A percentile compares a stretch with the other conserved stretches of the same genome.
Conservation (phyloP, 2,329 filamentous ascomycete genomes). For the Balansia obtecta region DNA sequence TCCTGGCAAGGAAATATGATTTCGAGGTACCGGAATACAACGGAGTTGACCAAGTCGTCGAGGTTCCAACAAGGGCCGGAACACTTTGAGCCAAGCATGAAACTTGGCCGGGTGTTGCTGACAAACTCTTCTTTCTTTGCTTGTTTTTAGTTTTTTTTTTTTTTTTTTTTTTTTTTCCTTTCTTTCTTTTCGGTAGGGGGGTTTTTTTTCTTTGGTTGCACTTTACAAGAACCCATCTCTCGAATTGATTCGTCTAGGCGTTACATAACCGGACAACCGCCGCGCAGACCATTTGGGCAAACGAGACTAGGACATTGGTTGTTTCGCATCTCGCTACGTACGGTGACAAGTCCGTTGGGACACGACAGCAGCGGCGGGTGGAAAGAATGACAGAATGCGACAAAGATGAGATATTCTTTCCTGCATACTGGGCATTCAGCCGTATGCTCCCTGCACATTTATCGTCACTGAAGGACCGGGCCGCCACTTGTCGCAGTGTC, state of each 20-base stretch:
- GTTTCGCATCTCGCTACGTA: conserved; percentile 34
- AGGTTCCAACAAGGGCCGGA: conserved; percentile 43
- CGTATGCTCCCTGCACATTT: conserved; percentile 49
- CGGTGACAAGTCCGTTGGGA: conserved; percentile 28
- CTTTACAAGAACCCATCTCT: background rate
- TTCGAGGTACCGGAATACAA: conserved; percentile 73
- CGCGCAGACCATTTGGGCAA: conserved; percentile 44
- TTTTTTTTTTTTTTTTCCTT: background rate
- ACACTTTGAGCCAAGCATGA: conserved; percentile 33
- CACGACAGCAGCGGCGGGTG: conserved; percentile 36
- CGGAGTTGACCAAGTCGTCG: conserved; percentile 80
- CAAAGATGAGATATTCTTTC: conserved; percentile 45
- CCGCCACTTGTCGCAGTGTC: conserved; percentile 1
- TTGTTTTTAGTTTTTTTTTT: background rate
- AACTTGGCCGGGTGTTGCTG: no score
- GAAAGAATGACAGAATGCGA: conserved; percentile 41
- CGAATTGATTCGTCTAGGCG: conserved; percentile 1
- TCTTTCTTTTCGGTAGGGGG: no score
- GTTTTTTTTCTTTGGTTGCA: background rate
- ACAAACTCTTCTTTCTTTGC: no score
- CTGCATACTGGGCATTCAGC: conserved; percentile 46
- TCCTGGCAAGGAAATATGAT: conserved; percentile 73
- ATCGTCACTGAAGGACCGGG: conserved; percentile 19
- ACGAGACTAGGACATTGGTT: conserved; percentile 45
- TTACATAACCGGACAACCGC: conserved; percentile 44